Percentiles rank a stretch among this genome's conserved stretches.
Evolutionary conservation across 2,329 filamentous ascomycete species (phyloP).

Genomic region (Endoconidiophora laricicola): DNA sequence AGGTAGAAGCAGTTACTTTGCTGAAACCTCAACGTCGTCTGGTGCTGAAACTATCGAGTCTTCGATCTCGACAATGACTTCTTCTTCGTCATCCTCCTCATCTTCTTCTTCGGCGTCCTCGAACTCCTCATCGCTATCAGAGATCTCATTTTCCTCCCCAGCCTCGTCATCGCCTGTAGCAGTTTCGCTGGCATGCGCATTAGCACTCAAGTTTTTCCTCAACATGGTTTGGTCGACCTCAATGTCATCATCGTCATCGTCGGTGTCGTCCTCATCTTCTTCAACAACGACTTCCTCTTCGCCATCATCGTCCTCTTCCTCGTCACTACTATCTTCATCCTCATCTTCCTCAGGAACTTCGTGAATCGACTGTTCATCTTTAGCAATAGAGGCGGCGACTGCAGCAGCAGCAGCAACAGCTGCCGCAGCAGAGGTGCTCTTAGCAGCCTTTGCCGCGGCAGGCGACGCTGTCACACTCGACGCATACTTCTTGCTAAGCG

Average conservation of each 20-base stretch:
- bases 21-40: slow-evolving; percentile 10
- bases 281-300: slow-evolving; percentile 2
- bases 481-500: slow-evolving; percentile 22
- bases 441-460: slow-evolving; percentile 1
- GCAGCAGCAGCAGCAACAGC: slow-evolving; percentile 1
- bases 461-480: neutral
- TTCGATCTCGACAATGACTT: slow-evolving; percentile 7
- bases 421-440: slow-evolving; percentile 7
- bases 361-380: neutral
- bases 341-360: slow-evolving; percentile 7
- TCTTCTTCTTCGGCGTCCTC: slow-evolving; percentile 9
- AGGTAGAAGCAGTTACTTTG: neutral
- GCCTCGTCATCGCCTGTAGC: slow-evolving; percentile 8
- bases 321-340: slow-evolving; percentile 1
- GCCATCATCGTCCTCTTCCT: slow-evolving; percentile 4
- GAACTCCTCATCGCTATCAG: slow-evolving; percentile 10
- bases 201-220: slow-evolving; percentile 1
- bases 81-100: slow-evolving; percentile 5
- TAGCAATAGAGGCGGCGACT: neutral
- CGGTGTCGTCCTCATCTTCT: neutral
- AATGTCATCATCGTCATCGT: neutral
- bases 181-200: slow-evolving; percentile 7
- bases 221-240: neutral
- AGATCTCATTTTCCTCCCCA: slow-evolving; percentile 1
- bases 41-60: slow-evolving; percentile 11